Evolutionary conservation across 1,139 yeast species (phyloP).

Genomic region (Candida pseudoviswanathii): DNA sequence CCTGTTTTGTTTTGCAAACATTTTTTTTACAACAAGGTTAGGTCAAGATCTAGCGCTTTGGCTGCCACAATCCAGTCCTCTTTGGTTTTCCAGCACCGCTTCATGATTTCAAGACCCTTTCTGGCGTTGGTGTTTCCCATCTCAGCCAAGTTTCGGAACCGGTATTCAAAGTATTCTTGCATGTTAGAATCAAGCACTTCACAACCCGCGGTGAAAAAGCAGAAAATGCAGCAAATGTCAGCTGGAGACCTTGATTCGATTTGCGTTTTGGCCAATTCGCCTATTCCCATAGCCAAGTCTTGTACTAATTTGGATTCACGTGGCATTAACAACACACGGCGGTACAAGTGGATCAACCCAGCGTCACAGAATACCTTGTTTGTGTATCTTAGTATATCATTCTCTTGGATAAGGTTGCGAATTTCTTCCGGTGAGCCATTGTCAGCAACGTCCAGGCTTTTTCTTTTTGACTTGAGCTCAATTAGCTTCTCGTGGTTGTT

Average conservation of each 20-base stretch:
- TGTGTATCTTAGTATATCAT: conserved; percentile 50
- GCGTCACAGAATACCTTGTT: conserved; percentile 56
- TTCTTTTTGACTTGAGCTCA: conserved; percentile 20
- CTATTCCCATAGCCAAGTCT: conserved; percentile 47
- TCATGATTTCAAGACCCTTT: conserved; percentile 51
- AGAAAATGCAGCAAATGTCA: conserved; percentile 56
- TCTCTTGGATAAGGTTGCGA: conserved; percentile 30
- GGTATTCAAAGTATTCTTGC: conserved; percentile 36
- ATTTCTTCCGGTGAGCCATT: conserved; percentile 20
- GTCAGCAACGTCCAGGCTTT: conserved; percentile 11
- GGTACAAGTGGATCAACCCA: conserved; percentile 58
- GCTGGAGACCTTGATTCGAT: conserved; percentile 53
- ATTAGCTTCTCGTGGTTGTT: conserved; percentile 33
- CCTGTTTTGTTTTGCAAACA: too few relatives aligned
- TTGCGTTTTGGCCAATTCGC: conserved; percentile 31
- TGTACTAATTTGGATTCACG: conserved; percentile 48
- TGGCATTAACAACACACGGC: conserved; percentile 55
- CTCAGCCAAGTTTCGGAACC: conserved; percentile 40
- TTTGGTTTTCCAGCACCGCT: conserved; percentile 57
- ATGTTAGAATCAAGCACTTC: conserved; percentile 44
- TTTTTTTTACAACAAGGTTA: conserved; percentile 41
- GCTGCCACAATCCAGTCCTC: conserved; percentile 61
- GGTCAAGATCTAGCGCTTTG: conserved; percentile 43
- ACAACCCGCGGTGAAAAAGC: conserved; percentile 62
- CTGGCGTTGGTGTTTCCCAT: conserved; percentile 54